Evolutionary conservation across 306 rosid genomes (phyloP), one percentile per base, ranked within the genome.

Genomic region (Glycine latifolia): DNA sequence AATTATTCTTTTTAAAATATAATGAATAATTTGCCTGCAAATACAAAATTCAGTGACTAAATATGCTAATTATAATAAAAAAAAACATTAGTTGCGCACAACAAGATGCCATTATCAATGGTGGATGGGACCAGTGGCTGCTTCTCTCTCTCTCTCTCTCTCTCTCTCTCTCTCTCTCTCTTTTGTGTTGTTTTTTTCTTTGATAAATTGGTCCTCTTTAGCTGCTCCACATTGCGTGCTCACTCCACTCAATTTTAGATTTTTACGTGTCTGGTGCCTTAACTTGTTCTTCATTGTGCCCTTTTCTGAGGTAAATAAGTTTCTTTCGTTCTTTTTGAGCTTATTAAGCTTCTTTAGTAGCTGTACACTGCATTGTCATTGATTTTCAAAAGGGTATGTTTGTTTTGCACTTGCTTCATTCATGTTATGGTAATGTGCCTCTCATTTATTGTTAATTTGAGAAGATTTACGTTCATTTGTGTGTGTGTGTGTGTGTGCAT

Each of bases 381-480:
- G 31, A 26, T n/a, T 49, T 68, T 48, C 10, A 6, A 6, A 67
- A 58, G 15, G 55, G 72, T 33, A 60, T 60, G 52, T 6, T 13
- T 72, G 58, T 69, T 79, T 56, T 67, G 8, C 53, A 44, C 9
- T 63, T 26, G 63, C 41, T 54, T 17, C 67, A 44, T 65, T 65
- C 61, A 20, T 73, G 33, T 33, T 16, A 80, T 53, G 43, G 47
- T 6, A 80, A 71, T 71, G 84, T 14, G 14, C 46, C 54, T 81
- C 76, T 43, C 48, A 41, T 16, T 53, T 17, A 6, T 43, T 67
- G 2, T 12, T 72, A 41, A n/a, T 67, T 9, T 80, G 55, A 58
- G 79, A 37, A 39, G 63, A 37, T 37, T 62, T 14, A 13, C 37
- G 55, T 17, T 72, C 17, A 44, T 63, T 8, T 63, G 5, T 66